Base-by-base conservation (phyloP, 148 eudicot genomes). In the Tetragonia tetragonoides region DNA sequence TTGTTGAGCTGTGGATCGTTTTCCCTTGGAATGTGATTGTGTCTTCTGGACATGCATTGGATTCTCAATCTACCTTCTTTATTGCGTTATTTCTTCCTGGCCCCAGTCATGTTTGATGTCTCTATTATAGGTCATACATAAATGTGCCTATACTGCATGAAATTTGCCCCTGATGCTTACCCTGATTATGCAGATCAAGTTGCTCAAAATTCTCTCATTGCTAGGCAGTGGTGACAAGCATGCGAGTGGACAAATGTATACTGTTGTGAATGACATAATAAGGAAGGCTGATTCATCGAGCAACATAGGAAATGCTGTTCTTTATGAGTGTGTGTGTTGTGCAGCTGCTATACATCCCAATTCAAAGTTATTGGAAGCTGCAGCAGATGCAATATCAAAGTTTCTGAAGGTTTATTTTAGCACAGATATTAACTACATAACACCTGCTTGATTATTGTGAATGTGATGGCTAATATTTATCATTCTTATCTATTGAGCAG, bases 231-330 rank as follows among this genome's bases (percentile, higher is more conserved):
- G 98, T 84, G 99, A 96, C 90, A 96, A 93, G 87, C 85, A 90
- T 80, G 89, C 97, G 59, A 96, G 98, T 84, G 99, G 86, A 72
- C 94, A 90, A 16, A 96, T 96, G 93, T 96, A 91, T 77, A 96
- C 97, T 64, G 94, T 96, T 79, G 87, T 96, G 14, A 87, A 92
- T 42, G 99, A 96, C 87, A 85, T 93, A 76, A 89, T 96, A 82
- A 93, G 90, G 83, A 96, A 89, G 86, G 82, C 90, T 78, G 98
- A 96, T 77, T 47, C 92, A 70, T 78, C 92, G 68, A 93, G 85
- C 84, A 96, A 96, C 79, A 96, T 96, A 62, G 99, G 95, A 78
- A 96, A 93, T 89, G 99, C 98, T 77, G 86, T 96, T 81, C 93
- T 96, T 37, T 96, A 96, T 83, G 99, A 93, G 81, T 82, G 90